These are phyloP conservation scores for Hypoxylon sp. DNA, from an alignment of 2,329 filamentous ascomycete species.

Conservation along the genomic window DNA sequence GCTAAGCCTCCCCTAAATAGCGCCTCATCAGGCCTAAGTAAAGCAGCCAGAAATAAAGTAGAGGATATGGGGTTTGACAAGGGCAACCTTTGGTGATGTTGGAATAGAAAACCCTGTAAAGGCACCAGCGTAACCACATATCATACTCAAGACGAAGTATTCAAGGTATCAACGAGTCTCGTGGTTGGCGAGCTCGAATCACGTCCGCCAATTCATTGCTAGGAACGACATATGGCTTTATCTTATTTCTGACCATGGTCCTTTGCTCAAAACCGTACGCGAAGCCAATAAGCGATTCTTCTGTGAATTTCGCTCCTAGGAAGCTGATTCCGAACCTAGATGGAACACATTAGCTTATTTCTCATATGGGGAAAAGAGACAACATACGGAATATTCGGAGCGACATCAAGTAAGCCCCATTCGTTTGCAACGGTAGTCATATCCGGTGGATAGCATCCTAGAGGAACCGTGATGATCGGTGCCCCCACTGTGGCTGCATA, in stretches of 20 bases:
- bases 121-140: neutral
- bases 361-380: too few species aligned
- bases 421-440: constrained; percentile 62
- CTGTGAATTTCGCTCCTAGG: constrained; percentile 72
- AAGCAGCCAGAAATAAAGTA: neutral
- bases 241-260: constrained; percentile 55
- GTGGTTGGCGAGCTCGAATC: neutral
- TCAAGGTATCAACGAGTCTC: neutral
- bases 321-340: constrained; percentile 72
- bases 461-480: constrained; percentile 74
- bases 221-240: constrained; percentile 53
- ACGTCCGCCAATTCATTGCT: constrained; percentile 52
- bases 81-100: neutral
- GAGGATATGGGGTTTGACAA: neutral
- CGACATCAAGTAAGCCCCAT: constrained; percentile 66
- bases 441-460: constrained; percentile 66
- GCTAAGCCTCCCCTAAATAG: neutral
- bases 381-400: constrained; percentile 54
- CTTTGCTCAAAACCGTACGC: constrained; percentile 79
- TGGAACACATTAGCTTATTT: neutral
- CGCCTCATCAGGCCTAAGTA: neutral
- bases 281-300: constrained; percentile 73
- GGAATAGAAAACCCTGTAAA: neutral
- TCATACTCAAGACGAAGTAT: neutral
- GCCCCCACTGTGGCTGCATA: constrained; percentile 70